Evolutionary conservation across 169 alveolate species (phyloP).

Genomic region (Pseudocohnilembus persalinus): DNA sequence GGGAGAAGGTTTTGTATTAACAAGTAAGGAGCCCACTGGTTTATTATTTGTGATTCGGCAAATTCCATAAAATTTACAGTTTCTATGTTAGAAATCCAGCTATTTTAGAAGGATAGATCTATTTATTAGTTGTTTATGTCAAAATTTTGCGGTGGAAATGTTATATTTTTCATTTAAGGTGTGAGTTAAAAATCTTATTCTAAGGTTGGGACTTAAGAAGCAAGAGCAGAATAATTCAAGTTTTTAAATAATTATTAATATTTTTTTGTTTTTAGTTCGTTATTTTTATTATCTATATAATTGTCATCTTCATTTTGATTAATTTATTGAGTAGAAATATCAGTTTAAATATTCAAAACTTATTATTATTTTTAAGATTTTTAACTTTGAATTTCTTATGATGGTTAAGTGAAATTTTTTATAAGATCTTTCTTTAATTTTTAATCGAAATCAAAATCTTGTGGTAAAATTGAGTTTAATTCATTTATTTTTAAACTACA

Average conservation of each 20-base stretch:
- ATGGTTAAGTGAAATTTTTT: neutral
- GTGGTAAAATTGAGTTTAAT: neutral
- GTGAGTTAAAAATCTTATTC: neutral
- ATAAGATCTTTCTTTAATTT: neutral
- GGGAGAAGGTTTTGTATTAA: slow-evolving; percentile 63
- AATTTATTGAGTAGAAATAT: neutral
- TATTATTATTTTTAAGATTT: neutral
- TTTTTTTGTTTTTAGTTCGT: too few species aligned
- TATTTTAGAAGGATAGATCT: slow-evolving; percentile 54
- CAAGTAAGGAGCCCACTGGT: slow-evolving; percentile 81
- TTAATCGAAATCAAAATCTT: neutral
- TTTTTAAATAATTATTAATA: too few species aligned
- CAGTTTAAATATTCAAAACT: neutral
- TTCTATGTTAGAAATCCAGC: slow-evolving; percentile 64
- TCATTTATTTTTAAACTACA: neutral
- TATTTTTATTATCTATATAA: too few species aligned
- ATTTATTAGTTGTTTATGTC: slow-evolving; percentile 52
- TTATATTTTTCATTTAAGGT: too few species aligned
- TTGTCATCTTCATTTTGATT: neutral
- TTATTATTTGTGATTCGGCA: slow-evolving; percentile 67
- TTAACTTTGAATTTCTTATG: neutral
- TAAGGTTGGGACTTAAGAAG: neutral
- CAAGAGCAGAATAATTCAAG: neutral
- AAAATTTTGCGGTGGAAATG: slow-evolving; percentile 15
- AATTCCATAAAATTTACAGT: slow-evolving; percentile 62